Base-by-base conservation (phyloP, 371 early-diverging fungal genomes). In the Zychaea mexicana region DNA sequence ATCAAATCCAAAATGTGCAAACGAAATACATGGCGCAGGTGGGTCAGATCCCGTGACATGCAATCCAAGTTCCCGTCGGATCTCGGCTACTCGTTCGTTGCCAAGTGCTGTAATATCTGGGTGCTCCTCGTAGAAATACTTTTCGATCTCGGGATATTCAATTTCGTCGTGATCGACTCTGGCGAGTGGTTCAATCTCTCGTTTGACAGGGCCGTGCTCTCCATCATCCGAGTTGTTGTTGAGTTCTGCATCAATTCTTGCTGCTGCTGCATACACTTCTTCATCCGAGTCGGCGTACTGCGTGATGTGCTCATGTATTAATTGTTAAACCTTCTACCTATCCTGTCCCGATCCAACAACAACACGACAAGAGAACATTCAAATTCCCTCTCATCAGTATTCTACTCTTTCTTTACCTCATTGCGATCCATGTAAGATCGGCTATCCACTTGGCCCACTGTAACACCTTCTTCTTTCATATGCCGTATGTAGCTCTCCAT, bases 1-100 rank as follows among this genome's bases (percentile, higher is more conserved):
- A 64, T 88, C 96, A 70, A 93, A 96, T 22, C 89, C 91, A 76
- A 91, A 91, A 68, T 93, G 95, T 7, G 87, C 92, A 85, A 99
- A 98, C 12, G 92, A 89, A 26, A 89, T 82, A 71, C 95, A 92
- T 0, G 95, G 97, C 52, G 90, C 89, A 19, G 91, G 84, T 7
- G 85, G 73, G 46, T 82, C 74, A 28, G 71, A 69, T 5, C 95
- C 96, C 32, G 82, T 77, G 3, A 89, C 88, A 55, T 78, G 84
- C 64, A 90, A 70, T n/a, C 81, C 83, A n/a, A 86, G 67, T 19
- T 87, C 78, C 45, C 61, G 38, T 30, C 93, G 85, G 24, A 94
- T 74, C 6, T 70, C 69, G n/a, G 61, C 38, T 1, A 92, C 88
- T 7, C 85, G 81, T 2, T 73, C 86, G 0, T 74, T 74, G 3